Conservation (phyloP, 2,329 filamentous ascomycete species). For the Ascosphaera aggregata region DNA sequence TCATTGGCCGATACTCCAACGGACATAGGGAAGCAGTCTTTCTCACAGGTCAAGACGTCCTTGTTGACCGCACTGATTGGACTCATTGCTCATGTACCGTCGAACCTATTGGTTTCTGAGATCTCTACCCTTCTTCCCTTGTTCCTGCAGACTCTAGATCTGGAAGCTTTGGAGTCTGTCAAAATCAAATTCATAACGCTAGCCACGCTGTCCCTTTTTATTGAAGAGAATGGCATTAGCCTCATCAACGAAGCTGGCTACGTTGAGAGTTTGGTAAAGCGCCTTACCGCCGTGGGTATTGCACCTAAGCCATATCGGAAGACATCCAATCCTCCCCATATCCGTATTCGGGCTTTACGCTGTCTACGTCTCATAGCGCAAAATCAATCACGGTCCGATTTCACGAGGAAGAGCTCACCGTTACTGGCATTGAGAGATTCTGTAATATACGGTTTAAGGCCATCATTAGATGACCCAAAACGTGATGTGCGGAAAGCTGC, state of each 20-base stretch:
- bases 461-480: slow-evolving; percentile 37
- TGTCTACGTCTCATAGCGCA: slow-evolving; percentile 18
- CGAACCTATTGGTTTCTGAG: slow-evolving; percentile 34
- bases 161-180: slow-evolving; percentile 21
- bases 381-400: slow-evolving; percentile 8
- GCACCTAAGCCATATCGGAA: slow-evolving; percentile 5
- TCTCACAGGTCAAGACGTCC: slow-evolving; percentile 28
- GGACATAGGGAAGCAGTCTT: slow-evolving; percentile 6
- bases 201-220: slow-evolving; percentile 32
- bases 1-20: slow-evolving; percentile 2
- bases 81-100: slow-evolving; percentile 34
- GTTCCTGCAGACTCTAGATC: slow-evolving; percentile 38
- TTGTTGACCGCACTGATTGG: slow-evolving; percentile 41
- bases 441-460: slow-evolving; percentile 31
- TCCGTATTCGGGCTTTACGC: slow-evolving; percentile 15
- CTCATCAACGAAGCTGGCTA: slow-evolving; percentile 30
- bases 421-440: slow-evolving; percentile 32
- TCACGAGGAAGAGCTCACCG: slow-evolving; percentile 14
- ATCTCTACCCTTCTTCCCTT: slow-evolving; percentile 33
- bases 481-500: slow-evolving; percentile 38
- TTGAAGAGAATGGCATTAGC: slow-evolving; percentile 30
- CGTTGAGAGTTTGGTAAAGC: slow-evolving; percentile 30
- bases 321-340: slow-evolving; percentile 8
- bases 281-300: slow-evolving; percentile 27
- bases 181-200: slow-evolving; percentile 37